Evolutionary conservation across 2,329 filamentous ascomycete genomes (phyloP).

Genomic region (Chaetomiaceae sp.): DNA sequence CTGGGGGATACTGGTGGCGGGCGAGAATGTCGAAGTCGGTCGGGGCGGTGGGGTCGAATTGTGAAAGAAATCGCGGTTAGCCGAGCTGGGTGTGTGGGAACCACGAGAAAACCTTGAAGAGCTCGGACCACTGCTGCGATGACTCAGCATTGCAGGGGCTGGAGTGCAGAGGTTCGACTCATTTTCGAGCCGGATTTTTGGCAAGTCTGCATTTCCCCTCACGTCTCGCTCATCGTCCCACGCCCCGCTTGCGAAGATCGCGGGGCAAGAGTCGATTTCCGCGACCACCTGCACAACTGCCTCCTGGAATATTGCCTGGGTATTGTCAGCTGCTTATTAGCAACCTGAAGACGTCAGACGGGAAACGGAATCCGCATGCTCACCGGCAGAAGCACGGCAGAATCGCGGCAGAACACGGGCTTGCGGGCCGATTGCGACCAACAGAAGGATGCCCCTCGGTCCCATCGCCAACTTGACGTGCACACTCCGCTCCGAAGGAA

Average conservation of each 20-base stretch:
- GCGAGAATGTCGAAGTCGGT: conserved; percentile 7
- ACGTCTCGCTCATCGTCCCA: no score
- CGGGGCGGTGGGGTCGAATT: conserved; percentile 12
- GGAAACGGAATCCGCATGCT: not conserved
- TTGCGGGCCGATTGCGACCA: not conserved
- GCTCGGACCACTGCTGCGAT: conserved; percentile 10
- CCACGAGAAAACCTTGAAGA: conserved; percentile 10
- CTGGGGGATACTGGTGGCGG: conserved; percentile 24
- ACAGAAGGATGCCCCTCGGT: not conserved
- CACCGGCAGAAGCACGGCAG: not conserved
- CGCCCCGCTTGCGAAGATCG: no score
- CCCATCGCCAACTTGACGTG: not conserved
- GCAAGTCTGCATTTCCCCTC: not conserved
- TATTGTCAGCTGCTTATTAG: no score
- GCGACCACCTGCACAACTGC: no score
- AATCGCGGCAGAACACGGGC: no score
- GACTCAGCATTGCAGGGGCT: conserved; percentile 17
- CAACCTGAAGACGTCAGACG: no score
- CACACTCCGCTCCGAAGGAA: not conserved
- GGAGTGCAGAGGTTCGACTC: conserved; percentile 20
- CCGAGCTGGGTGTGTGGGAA: conserved; percentile 24
- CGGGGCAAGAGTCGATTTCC: no score
- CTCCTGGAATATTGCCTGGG: no score
- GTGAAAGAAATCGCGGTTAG: conserved; percentile 16
- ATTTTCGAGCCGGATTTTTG: conserved; percentile 7